Base-by-base conservation (phyloP, 495 filamentous ascomycete genomes). In the Achaetomiella virescens region DNA sequence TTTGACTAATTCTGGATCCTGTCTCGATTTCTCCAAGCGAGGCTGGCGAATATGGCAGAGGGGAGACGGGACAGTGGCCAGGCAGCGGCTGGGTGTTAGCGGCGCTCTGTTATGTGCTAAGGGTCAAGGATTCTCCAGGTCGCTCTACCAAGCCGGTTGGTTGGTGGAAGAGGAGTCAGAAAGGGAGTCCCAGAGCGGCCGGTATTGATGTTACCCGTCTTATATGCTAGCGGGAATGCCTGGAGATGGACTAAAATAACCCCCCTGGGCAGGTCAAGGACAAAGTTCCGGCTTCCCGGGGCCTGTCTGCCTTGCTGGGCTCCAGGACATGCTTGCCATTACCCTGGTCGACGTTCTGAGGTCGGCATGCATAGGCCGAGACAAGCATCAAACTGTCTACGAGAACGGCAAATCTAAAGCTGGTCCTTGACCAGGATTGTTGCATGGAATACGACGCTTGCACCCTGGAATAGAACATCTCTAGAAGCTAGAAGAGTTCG, bases 361-460 rank as follows among this genome's bases (percentile, higher is more conserved):
- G 51, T 51, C 53, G 62, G 65, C 70, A 70, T 55, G 65, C 71
- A 55, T 52, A 58, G 49, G 52, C 40, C 70, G 72, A 76, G 71
- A 75, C 72, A 75, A 69, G 70, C 65, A 73, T 75, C 70, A 75
- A 73, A 74, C 75, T 64, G 60, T 63, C 59, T 58, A 70, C n/a
- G 58, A 62, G 52, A 66, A 61, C 63, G 63, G 54, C 57, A n/a
- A 52, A 57, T 52, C 48, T 50, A 59, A 54, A 48, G 31, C 54
- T 20, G 31, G 31, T 38, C 8, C 52, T 50, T 17, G 54, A 25
- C 17, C n/a, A 33, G 48, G 48, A 31, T 21, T 52, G 54, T 44
- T 37, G 57, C 61, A 57, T 48, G 37, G 48, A 27, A 37, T 41
- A 20, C 25, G 33, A 45, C 22, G 45, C 48, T 24, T 49, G 47